These are phyloP conservation scores for Kluyveromyces sp. DNA, from an alignment of 1,139 yeast genomes.

Conservation along the genomic window DNA sequence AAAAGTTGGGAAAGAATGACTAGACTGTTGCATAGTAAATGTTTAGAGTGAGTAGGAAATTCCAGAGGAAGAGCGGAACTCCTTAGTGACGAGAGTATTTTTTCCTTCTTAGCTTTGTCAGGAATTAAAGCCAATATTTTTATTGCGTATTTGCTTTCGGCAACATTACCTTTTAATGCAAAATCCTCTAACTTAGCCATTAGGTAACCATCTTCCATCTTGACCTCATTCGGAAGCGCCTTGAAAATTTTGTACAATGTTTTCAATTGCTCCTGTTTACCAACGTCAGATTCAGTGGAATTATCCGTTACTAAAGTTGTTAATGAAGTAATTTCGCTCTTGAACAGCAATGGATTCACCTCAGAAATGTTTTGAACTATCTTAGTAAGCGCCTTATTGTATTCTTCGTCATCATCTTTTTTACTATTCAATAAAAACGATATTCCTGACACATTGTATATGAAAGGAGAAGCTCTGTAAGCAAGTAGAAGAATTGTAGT, in stretches of 20 bases:
- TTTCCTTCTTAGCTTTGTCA: slow-evolving; percentile 32
- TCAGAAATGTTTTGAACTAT: slow-evolving; percentile 54
- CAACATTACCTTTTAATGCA: slow-evolving; percentile 47
- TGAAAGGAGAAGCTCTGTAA: slow-evolving; percentile 52
- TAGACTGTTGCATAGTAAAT: slow-evolving; percentile 21
- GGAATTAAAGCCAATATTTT: slow-evolving; percentile 47
- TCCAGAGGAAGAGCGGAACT: slow-evolving; percentile 46
- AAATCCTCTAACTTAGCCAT: slow-evolving; percentile 37
- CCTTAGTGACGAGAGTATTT: slow-evolving; percentile 34
- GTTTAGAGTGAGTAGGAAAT: slow-evolving; percentile 9
- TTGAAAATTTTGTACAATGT: slow-evolving; percentile 56
- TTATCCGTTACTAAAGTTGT: slow-evolving; percentile 8
- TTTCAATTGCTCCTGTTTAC: slow-evolving; percentile 37
- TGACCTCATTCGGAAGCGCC: slow-evolving; percentile 26
- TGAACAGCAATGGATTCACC: slow-evolving; percentile 57
- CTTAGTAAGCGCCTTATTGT: not conserved
- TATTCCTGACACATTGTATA: slow-evolving; percentile 62
- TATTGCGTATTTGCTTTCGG: slow-evolving; percentile 60
- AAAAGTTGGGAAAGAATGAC: slow-evolving; percentile 58
- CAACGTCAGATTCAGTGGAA: not conserved
- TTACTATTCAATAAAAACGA: slow-evolving; percentile 44
- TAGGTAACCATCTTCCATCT: slow-evolving; percentile 31
- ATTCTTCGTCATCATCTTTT: not conserved
- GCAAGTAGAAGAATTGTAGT: slow-evolving; percentile 47
- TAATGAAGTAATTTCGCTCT: slow-evolving; percentile 49